phyloP scores from a whole-genome alignment of 2,329 filamentous ascomycete species.

The Emmonsia crescens region DNA sequence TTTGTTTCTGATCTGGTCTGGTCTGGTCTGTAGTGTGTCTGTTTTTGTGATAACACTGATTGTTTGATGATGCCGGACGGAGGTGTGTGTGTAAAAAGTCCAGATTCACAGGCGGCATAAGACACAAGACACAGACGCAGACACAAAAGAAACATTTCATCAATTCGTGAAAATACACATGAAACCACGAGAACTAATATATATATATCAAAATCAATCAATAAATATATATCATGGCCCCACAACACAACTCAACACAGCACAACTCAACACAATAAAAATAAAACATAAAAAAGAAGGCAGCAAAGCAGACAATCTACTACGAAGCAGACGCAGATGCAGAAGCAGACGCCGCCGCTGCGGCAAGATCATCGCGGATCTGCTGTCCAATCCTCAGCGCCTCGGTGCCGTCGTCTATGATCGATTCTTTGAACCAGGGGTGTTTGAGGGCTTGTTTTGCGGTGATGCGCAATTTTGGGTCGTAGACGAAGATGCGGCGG shows the following conservation, averaged over 20 bases:
- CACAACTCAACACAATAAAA: background rate
- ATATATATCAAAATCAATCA: background rate
- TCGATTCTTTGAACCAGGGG: slow-evolving; percentile 54
- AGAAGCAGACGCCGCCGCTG: background rate
- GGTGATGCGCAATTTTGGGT: slow-evolving; percentile 53
- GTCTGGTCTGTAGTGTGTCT: background rate
- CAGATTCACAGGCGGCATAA: background rate
- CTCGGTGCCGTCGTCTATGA: slow-evolving; percentile 57
- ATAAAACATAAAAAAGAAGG: background rate
- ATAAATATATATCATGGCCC: background rate
- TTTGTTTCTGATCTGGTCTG: background rate
- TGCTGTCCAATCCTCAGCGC: slow-evolving; percentile 47
- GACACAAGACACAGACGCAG: background rate
- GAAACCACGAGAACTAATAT: background rate
- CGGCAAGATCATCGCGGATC: slow-evolving; percentile 15
- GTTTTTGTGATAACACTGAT: background rate
- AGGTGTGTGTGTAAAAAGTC: background rate
- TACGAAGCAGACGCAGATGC: slow-evolving; percentile 10
- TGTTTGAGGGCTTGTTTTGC: slow-evolving; percentile 56
- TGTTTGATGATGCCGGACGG: background rate
- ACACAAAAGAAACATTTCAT: background rate
- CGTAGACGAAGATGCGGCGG: slow-evolving; percentile 54
- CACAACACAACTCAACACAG: too few species aligned
- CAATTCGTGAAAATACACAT: background rate
- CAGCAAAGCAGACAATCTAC: slow-evolving; percentile 20